Percentiles rank a stretch among this genome's conserved stretches.
Evolutionary conservation across 1,139 yeast species (phyloP).

Genomic region (Geotrichum phurueaensis): DNA sequence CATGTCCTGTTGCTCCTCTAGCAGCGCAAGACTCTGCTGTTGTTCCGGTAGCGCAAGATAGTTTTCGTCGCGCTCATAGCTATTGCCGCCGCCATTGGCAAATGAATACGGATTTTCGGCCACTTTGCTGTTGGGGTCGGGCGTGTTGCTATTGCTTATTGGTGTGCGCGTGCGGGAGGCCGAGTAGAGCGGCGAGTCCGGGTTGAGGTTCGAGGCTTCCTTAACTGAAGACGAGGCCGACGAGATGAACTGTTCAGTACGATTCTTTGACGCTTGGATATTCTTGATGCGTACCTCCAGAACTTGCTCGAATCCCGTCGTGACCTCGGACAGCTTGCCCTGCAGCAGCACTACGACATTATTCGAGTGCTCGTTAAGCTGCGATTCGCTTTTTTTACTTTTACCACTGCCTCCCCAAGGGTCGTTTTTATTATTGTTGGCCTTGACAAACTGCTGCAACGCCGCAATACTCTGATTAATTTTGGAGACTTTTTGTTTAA

Average conservation of each 20-base stretch:
- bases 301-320: conserved; percentile 86
- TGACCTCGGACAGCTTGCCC: conserved; percentile 83
- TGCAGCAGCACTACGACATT: conserved; percentile 83
- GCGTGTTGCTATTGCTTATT: not conserved
- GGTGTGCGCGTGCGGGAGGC: conserved; percentile 12
- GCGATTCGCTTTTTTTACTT: conserved; percentile 46
- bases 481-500: conserved; percentile 85
- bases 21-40: conserved; percentile 57
- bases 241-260: conserved; percentile 79
- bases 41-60: conserved; percentile 60
- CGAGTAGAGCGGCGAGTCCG: conserved; percentile 17
- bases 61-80: conserved; percentile 19
- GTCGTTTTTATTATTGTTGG: conserved; percentile 22
- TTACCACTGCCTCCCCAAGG: conserved; percentile 32
- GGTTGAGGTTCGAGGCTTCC: conserved; percentile 12
- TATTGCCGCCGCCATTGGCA: conserved; percentile 22
- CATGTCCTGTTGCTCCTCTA: conserved; percentile 61
- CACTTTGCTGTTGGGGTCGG: not conserved
- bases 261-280: conserved; percentile 70
- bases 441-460: conserved; percentile 49
- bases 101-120: conserved; percentile 34
- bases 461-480: conserved; percentile 73
- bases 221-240: conserved; percentile 39
- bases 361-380: conserved; percentile 65
- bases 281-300: conserved; percentile 79